phyloP scores from a whole-genome alignment of 495 filamentous ascomycete species.

The Penicillium atrosanguineum region DNA sequence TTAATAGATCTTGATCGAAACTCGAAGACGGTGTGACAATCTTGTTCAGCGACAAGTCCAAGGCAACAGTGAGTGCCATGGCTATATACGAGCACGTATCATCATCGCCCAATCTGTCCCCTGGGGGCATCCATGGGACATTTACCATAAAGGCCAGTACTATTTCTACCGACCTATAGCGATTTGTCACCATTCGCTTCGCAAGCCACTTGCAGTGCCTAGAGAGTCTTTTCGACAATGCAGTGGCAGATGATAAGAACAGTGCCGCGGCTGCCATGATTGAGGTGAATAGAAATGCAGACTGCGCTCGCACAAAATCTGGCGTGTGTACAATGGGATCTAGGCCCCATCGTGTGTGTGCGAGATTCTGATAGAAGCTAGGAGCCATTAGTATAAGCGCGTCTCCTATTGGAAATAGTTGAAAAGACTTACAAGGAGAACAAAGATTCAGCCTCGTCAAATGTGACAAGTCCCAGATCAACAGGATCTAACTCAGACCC shows the following conservation, averaged over 20 bases:
- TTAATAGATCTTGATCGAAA: conserved; percentile 46
- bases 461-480: conserved; percentile 60
- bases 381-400: neutral
- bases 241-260: conserved; percentile 59
- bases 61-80: conserved; percentile 63
- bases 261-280: conserved; percentile 63
- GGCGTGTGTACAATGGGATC: conserved; percentile 63
- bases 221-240: conserved; percentile 60
- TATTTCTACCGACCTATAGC: conserved; percentile 67
- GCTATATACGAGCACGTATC: conserved; percentile 70
- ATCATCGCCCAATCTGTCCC: conserved; percentile 64
- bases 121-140: conserved; percentile 72
- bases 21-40: conserved; percentile 55
- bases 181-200: conserved; percentile 54
- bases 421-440: conserved; percentile 56
- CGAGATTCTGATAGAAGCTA: conserved; percentile 67
- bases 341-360: conserved; percentile 72
- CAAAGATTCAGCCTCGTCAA: conserved; percentile 59
- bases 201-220: conserved; percentile 64
- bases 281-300: conserved; percentile 69
- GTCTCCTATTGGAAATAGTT: neutral
- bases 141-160: conserved; percentile 75
- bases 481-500: conserved; percentile 65
- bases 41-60: conserved; percentile 69
- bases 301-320: conserved; percentile 61